A percentile compares a stretch with the other conserved stretches of the same genome.
These are phyloP conservation scores for Pestalotiopsis sp. DNA, from an alignment of 2,329 filamentous ascomycete species.

Conservation along the genomic window DNA sequence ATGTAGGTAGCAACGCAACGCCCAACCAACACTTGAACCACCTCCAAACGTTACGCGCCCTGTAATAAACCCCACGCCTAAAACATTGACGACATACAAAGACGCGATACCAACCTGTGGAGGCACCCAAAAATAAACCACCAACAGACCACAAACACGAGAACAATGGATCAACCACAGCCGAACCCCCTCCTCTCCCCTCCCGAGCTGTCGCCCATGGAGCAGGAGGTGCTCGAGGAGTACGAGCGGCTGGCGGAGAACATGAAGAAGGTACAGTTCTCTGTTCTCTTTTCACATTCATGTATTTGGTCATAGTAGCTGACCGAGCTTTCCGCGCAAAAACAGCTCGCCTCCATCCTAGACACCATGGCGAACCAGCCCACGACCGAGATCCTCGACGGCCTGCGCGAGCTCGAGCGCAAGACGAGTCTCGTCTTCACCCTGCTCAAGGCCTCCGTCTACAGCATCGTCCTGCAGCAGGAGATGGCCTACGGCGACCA, in stretches of 20 bases:
- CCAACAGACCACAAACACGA: background rate
- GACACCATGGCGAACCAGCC: constrained; percentile 70
- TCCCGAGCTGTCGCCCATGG: constrained; percentile 72
- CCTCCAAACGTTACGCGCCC: background rate
- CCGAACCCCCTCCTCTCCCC: constrained; percentile 32
- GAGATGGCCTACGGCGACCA: constrained; percentile 77
- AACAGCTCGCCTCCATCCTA: constrained; percentile 60
- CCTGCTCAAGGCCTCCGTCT: constrained; percentile 94
- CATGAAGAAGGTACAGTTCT: constrained; percentile 74
- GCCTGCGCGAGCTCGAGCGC: constrained; percentile 83
- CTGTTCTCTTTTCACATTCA: background rate
- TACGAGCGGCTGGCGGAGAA: constrained; percentile 87
- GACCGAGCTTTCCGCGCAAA: background rate
- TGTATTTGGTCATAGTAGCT: too few relatives aligned
- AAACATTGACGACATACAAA: background rate
- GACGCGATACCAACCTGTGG: background rate
- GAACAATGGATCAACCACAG: constrained; percentile 5
- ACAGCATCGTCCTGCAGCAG: constrained; percentile 97
- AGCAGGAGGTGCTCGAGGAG: constrained; percentile 94
- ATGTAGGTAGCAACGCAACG: background rate
- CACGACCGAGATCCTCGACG: constrained; percentile 82
- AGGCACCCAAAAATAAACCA: background rate
- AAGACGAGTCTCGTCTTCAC: constrained; percentile 97
- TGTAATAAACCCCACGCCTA: background rate
- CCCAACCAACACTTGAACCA: background rate